Conservation (phyloP, 148 eudicot genomes). For the Arctostaphylos glauca region DNA sequence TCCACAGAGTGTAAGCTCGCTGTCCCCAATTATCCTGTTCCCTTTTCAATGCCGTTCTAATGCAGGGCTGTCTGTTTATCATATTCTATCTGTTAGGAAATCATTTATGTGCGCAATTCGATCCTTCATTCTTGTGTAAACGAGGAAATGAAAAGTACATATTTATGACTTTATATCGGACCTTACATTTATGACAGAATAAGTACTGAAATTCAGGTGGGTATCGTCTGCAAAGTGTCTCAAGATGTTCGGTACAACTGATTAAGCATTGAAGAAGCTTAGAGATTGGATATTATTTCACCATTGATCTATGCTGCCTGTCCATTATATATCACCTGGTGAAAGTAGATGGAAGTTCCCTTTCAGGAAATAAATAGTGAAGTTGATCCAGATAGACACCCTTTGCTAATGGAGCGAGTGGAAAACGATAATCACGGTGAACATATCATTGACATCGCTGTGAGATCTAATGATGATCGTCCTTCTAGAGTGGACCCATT, state of each 20-base stretch:
- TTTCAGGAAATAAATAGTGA: slow-evolving; percentile 16
- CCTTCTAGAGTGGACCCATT: slow-evolving; percentile 15
- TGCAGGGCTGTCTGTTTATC: background rate
- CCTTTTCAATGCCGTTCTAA: background rate
- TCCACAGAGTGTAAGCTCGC: too few species aligned
- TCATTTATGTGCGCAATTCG: background rate
- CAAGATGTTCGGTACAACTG: background rate
- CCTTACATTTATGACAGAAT: background rate
- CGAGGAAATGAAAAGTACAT: background rate
- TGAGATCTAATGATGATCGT: slow-evolving; percentile 12
- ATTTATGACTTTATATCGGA: background rate
- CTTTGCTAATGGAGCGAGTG: slow-evolving; percentile 41
- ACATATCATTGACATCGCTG: slow-evolving; percentile 39
- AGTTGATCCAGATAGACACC: slow-evolving; percentile 26
- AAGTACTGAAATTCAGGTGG: background rate
- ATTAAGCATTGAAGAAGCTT: background rate
- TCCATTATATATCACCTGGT: slow-evolving; percentile 12
- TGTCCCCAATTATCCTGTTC: background rate
- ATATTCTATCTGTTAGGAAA: background rate
- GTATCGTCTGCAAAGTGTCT: background rate
- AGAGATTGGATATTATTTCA: background rate
- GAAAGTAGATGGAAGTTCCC: slow-evolving; percentile 32
- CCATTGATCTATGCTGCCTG: background rate
- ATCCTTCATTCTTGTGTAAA: background rate
- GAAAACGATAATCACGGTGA: slow-evolving; percentile 27